Conservation (phyloP, 192 early-diverging fungal species). For the Mortierella claussenii region DNA sequence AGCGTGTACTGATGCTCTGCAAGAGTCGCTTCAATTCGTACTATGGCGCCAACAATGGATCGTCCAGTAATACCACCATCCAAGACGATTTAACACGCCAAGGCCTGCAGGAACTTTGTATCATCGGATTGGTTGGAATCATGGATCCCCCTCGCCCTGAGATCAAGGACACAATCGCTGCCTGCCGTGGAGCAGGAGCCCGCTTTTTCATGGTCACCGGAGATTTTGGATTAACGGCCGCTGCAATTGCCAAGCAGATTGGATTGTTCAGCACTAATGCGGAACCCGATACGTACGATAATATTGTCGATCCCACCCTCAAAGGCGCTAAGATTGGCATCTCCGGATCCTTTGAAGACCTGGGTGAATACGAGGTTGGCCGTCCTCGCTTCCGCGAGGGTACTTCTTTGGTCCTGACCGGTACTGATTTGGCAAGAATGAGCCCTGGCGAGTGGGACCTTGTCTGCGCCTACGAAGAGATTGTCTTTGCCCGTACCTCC, state of each 20-base stretch:
- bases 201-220: slow-evolving; percentile 92
- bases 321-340: slow-evolving; percentile 3
- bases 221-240: slow-evolving; percentile 84
- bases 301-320: slow-evolving; percentile 33
- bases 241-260: slow-evolving; percentile 80
- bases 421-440: slow-evolving; percentile 70
- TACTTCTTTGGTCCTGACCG: slow-evolving; percentile 69
- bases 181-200: slow-evolving; percentile 72
- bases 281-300: slow-evolving; percentile 49
- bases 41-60: background rate
- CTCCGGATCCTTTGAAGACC: slow-evolving; percentile 33
- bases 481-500: slow-evolving; percentile 91
- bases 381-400: slow-evolving; percentile 32
- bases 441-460: slow-evolving; percentile 77
- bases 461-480: slow-evolving; percentile 74
- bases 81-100: slow-evolving; percentile 46
- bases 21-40: slow-evolving; percentile 31
- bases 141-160: slow-evolving; percentile 88
- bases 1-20: slow-evolving; percentile 68
- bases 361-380: slow-evolving; percentile 25
- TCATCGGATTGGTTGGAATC: slow-evolving; percentile 85
- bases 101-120: slow-evolving; percentile 63
- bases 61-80: background rate
- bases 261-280: slow-evolving; percentile 68
- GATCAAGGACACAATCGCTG: slow-evolving; percentile 70